Percentiles rank a stretch among this genome's conserved stretches.
Conservation (phyloP, 495 filamentous ascomycete genomes). For the Neurospora africana region DNA sequence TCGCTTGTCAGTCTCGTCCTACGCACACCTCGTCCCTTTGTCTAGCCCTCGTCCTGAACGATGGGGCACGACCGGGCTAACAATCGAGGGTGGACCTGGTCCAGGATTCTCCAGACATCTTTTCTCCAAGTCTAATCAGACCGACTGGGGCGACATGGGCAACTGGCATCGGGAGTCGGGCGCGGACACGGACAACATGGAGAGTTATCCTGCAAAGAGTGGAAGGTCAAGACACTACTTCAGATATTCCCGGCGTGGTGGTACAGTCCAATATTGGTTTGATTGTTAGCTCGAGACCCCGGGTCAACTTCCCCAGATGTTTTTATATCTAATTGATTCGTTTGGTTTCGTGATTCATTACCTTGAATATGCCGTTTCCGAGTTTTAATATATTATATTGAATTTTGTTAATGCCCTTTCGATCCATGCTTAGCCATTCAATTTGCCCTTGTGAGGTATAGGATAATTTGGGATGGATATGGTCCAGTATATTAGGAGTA, state of each 20-base stretch:
- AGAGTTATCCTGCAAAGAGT: background rate
- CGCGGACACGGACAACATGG: background rate
- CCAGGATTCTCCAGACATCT: background rate
- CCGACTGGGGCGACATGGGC: background rate
- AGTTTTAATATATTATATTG: too few relatives aligned
- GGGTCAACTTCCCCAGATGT: too few relatives aligned
- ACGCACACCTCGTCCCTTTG: background rate
- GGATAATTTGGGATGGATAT: too few relatives aligned
- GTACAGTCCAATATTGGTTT: too few relatives aligned
- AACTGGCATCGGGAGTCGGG: background rate
- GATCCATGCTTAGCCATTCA: too few relatives aligned
- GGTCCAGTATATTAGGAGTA: too few relatives aligned
- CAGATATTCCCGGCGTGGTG: background rate
- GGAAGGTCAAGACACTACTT: background rate
- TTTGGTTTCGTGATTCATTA: too few relatives aligned
- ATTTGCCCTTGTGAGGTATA: too few relatives aligned
- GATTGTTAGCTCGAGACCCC: too few relatives aligned
- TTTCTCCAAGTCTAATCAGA: background rate
- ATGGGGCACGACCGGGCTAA: background rate
- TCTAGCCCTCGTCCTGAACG: background rate
- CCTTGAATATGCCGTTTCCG: too few relatives aligned
- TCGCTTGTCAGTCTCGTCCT: background rate
- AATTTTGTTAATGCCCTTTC: too few relatives aligned
- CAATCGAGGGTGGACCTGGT: background rate
- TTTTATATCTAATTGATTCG: too few relatives aligned